These are phyloP conservation scores for Neonectria sp. DNA, from an alignment of 2,329 filamentous ascomycete species.

Conservation along the genomic window DNA sequence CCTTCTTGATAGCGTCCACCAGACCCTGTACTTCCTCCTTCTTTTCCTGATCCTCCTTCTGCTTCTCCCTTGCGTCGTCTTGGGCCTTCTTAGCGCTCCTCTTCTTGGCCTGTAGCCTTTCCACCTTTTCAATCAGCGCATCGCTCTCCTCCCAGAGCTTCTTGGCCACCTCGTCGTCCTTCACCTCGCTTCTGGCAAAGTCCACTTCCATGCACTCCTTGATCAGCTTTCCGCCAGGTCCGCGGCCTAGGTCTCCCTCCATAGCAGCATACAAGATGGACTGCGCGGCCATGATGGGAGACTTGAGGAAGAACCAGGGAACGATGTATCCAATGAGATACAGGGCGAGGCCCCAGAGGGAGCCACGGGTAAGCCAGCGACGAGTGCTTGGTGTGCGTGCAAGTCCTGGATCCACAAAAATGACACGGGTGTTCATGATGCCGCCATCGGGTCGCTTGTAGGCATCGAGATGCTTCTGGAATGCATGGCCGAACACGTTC, in stretches of 20 bases:
- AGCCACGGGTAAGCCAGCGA: slow-evolving; percentile 88
- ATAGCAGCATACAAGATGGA: slow-evolving; percentile 89
- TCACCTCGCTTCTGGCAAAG: slow-evolving; percentile 80
- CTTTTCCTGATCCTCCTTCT: slow-evolving; percentile 54
- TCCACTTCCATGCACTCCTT: slow-evolving; percentile 90
- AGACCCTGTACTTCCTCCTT: slow-evolving; percentile 54
- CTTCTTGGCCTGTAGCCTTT: slow-evolving; percentile 75
- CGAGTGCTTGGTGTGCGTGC: slow-evolving; percentile 89
- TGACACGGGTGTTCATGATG: slow-evolving; percentile 85
- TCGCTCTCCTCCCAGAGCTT: slow-evolving; percentile 93
- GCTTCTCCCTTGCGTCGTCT: slow-evolving; percentile 50
- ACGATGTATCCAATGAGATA: slow-evolving; percentile 86
- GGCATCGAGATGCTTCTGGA: slow-evolving; percentile 90
- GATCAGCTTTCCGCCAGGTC: slow-evolving; percentile 78
- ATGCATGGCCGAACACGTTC: slow-evolving; percentile 90
- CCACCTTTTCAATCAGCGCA: slow-evolving; percentile 83
- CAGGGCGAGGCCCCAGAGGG: slow-evolving; percentile 81
- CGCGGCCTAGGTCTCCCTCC: slow-evolving; percentile 79
- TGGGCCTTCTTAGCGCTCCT: slow-evolving; percentile 59
- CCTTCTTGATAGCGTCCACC: slow-evolving; percentile 61
- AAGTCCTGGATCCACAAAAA: slow-evolving; percentile 90
- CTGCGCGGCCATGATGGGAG: slow-evolving; percentile 86
- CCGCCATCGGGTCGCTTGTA: slow-evolving; percentile 88
- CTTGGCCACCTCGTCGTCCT: slow-evolving; percentile 85
- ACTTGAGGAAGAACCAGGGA: slow-evolving; percentile 92